Conservation (phyloP, 805 yeast genomes). For the Yamadazyma nakazawae region DNA sequence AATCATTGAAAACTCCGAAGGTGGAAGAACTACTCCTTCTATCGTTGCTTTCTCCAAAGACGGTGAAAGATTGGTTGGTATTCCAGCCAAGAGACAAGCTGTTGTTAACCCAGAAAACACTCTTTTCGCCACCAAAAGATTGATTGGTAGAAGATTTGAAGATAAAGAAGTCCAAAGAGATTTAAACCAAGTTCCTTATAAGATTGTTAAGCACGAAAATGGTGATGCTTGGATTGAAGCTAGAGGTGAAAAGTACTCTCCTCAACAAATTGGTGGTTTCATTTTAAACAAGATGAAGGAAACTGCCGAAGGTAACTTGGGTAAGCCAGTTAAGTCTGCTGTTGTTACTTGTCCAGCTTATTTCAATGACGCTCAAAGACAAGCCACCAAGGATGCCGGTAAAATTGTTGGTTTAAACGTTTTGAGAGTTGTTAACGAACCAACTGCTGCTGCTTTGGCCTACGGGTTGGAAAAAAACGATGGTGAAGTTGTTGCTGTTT, state of each 20-base stretch:
- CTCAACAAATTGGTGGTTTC: slow-evolving; percentile 94
- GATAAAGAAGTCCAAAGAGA: slow-evolving; percentile 91
- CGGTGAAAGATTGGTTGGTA: slow-evolving; percentile 89
- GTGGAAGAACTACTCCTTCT: slow-evolving; percentile 82
- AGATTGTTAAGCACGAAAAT: slow-evolving; percentile 82
- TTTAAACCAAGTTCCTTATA: slow-evolving; percentile 82
- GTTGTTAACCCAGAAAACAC: slow-evolving; percentile 93
- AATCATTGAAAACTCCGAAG: slow-evolving; percentile 76
- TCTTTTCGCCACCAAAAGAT: slow-evolving; percentile 89
- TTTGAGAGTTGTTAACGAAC: slow-evolving; percentile 86
- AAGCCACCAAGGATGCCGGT: slow-evolving; percentile 96
- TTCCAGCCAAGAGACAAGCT: slow-evolving; percentile 94
- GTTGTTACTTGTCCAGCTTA: slow-evolving; percentile 90
- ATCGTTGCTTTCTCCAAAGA: slow-evolving; percentile 92
- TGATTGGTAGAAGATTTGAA: slow-evolving; percentile 89
- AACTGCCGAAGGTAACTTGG: slow-evolving; percentile 90
- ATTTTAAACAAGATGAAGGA: slow-evolving; percentile 95
- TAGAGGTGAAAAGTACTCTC: slow-evolving; percentile 83
- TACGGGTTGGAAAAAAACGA: slow-evolving; percentile 85
- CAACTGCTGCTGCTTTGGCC: slow-evolving; percentile 92
- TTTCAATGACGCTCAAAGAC: slow-evolving; percentile 89
- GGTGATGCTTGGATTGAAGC: slow-evolving; percentile 98
- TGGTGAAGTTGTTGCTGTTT: slow-evolving; percentile 86
- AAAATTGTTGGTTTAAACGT: slow-evolving; percentile 93
- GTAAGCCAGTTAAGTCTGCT: slow-evolving; percentile 84